Percentiles rank a stretch among this genome's conserved stretches.
Evolutionary conservation across 805 yeast genomes (phyloP).

Genomic region (Hanseniaspora jakobsenii): DNA sequence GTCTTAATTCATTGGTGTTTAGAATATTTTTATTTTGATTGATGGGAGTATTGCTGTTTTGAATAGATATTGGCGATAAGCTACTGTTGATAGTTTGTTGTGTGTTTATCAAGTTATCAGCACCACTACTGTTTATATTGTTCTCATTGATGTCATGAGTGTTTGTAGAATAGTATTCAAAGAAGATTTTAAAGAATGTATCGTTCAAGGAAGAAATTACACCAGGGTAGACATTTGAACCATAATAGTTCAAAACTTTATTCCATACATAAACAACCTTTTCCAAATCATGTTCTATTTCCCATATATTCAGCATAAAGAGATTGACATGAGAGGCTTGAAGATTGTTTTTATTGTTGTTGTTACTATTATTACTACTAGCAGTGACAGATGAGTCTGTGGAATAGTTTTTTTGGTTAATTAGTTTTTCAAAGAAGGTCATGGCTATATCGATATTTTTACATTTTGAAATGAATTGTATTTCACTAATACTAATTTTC

Average conservation of each 20-base stretch:
- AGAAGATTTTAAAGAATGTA: constrained; percentile 55
- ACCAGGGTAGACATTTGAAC: constrained; percentile 48
- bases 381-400: too few species aligned
- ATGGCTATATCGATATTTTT: constrained; percentile 60
- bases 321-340: constrained; percentile 65
- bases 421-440: constrained; percentile 62
- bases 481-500: constrained; percentile 59
- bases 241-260: constrained; percentile 47
- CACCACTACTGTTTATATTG: too few species aligned
- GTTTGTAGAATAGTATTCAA: constrained; percentile 35
- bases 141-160: too few species aligned
- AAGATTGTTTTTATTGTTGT: constrained; percentile 43
- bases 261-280: constrained; percentile 52
- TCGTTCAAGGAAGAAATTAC: constrained; percentile 62
- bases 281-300: constrained; percentile 44
- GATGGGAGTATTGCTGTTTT: too few species aligned
- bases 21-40: too few species aligned
- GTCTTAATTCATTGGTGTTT: constrained; percentile 31
- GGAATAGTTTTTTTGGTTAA: constrained; percentile 51
- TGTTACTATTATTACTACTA: constrained; percentile 31
- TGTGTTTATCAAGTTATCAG: too few species aligned
- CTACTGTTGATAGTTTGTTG: too few species aligned
- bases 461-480: constrained; percentile 66
- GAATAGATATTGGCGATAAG: too few species aligned
- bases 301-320: constrained; percentile 50